Conservation (phyloP, 306 rosid genomes). For the Cucumis cinereus region DNA sequence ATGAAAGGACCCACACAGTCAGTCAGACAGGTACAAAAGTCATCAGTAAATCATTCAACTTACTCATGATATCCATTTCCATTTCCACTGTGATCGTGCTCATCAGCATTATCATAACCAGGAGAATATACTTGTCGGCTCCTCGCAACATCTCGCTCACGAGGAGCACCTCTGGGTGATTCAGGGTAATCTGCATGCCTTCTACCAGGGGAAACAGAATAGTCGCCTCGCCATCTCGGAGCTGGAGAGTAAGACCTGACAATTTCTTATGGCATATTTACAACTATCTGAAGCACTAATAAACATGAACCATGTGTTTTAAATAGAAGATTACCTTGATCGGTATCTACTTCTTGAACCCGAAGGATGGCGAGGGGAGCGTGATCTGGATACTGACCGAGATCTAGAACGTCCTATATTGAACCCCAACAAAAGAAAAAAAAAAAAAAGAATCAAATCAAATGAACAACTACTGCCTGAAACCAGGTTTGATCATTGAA, state of each 20-base stretch:
- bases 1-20: background rate
- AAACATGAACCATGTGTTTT: background rate
- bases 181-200: conserved; percentile 57
- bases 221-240: conserved; percentile 62
- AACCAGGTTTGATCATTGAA: background rate
- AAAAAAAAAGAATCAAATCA: background rate
- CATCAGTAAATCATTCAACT: conserved; percentile 13
- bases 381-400: conserved; percentile 72
- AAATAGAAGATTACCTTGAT: conserved; percentile 56
- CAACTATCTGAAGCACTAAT: background rate
- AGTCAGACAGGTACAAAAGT: background rate
- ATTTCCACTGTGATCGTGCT: conserved; percentile 29
- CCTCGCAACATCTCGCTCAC: conserved; percentile 48
- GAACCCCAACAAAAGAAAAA: background rate
- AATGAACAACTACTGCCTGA: background rate
- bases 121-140: conserved; percentile 74
- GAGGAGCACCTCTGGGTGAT: conserved; percentile 65
- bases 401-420: conserved; percentile 68
- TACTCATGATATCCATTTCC: conserved; percentile 58
- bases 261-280: background rate
- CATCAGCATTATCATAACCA: conserved; percentile 46
- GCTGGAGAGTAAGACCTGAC: conserved; percentile 87
- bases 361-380: conserved; percentile 63
- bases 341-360: conserved; percentile 71
- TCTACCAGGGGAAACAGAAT: conserved; percentile 65